Base-by-base conservation (phyloP, 352 stramenopile species). In the Globisporangium cylindrosporum region DNA sequence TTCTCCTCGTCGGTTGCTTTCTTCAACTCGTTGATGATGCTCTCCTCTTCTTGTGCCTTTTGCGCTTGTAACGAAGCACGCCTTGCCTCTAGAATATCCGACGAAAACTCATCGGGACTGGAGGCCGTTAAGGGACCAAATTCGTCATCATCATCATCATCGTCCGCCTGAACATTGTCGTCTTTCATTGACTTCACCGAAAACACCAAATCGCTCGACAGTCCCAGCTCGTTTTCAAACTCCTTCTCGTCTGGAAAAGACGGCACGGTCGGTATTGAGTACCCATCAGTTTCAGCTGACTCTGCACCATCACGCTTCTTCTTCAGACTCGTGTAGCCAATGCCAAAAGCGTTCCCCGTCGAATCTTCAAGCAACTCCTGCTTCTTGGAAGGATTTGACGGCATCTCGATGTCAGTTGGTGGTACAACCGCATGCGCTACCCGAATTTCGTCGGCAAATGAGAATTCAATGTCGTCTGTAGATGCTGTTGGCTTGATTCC, bases 321-420 rank as follows among this genome's bases (percentile, higher is more conserved):
- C 15, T 71, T 65, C 51, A 84, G 15, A 56, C 69, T 90, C 46
- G 86, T 78, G 59, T 92, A 92, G 3, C 74, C 73, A 66, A 92
- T 92, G 0, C 82, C 84, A 64, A 92, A 92, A 22, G 46, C 71
- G 8, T 59, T 54, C 7, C 70, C 70, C 22, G 51, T 67, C 6
- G 67, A 73, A n/a, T 66, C 15, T 36, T 62, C 4, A 64, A 24
- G 58, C n/a, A 27, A 46, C 2, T 72, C 76, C 43, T 57, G 60
- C 4, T 70, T 54, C 67, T 70, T 75, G 48, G 73, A 59, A 32
- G 72, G 62, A 27, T 78, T 62, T 3, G 58, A 72, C 10, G 68
- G 65, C 22, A 55, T 59, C n/a, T 71, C 69, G 29, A 68, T 15
- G 46, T 22, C 66, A 12, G 69, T 66, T 55, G 74, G 55, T 25